Base-by-base conservation (phyloP, 805 yeast species). In the Spathaspora boniae region DNA sequence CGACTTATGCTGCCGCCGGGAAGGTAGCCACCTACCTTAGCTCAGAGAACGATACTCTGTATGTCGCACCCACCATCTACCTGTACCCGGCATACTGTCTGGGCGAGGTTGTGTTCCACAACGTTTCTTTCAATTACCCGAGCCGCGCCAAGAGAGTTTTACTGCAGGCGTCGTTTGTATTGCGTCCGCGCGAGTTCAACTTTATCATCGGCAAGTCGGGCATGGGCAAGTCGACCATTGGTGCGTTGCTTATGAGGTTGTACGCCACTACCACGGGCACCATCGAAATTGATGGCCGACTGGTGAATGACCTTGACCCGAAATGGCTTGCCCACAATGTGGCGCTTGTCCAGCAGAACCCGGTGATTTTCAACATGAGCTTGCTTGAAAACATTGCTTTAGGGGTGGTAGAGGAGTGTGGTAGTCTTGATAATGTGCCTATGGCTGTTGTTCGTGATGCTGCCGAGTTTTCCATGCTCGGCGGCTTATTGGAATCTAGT, bases 121-220 rank as follows among this genome's bases (percentile, higher is more conserved):
- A 79, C 42, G 79, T 89, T 4, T 54, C 60, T 4, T 89, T 87
- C 51, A 48, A 68, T 0, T 91, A 88, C 50, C 78, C 83, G 1
- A 57, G 78, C 1, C 68, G 91, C 44, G 65, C 68, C 1, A 55
- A 57, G 1, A 57, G 60, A 2, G 77, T 76, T 0, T 52, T 93
- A 11, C 56, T 69, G 0, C 47, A 71, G 31, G 62, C 82, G 1
- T 50, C 56, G n/a, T 38, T 83, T 17, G 45, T 46, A 24, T 17
- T 51, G 7, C 37, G 37, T 32, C 55, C 74, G 0, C 68, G 73
- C 1, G 45, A 60, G 21, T 51, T 74, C 5, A 76, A 81, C 1
- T 91, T 76, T 47, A 58, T 93, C 4, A 74, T 93, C 27, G 99
- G 99, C 1, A 69, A 72, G 41, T 88, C 97, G 0, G 99, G 99